These are phyloP conservation scores for Daphne laureola DNA, from an alignment of 441 rosid species.

Conservation along the genomic window DNA sequence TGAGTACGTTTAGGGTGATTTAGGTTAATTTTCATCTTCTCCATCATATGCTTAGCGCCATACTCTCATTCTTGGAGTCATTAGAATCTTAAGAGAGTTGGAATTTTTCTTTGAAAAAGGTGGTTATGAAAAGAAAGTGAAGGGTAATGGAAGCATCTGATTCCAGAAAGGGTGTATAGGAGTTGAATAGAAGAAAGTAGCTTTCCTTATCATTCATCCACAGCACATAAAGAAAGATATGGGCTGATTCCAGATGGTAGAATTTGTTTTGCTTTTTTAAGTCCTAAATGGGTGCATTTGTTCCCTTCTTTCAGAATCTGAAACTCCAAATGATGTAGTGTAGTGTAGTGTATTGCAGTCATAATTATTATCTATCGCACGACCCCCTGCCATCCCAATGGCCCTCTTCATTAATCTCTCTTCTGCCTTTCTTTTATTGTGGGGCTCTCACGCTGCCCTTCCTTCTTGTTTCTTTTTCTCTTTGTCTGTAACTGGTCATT, in stretches of 20 bases:
- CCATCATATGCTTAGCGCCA: no score
- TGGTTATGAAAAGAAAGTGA: neutral
- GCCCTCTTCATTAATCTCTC: neutral
- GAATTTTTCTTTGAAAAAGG: no score
- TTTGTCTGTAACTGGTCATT: no score
- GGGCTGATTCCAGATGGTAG: slow-evolving; percentile 8
- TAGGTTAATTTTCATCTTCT: no score
- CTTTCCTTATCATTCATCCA: slow-evolving; percentile 28
- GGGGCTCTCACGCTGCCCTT: no score
- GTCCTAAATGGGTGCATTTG: slow-evolving; percentile 18
- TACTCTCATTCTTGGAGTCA: no score
- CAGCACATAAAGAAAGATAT: neutral
- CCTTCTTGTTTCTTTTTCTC: no score
- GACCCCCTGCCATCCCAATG: slow-evolving; percentile 2
- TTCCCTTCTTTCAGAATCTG: slow-evolving; percentile 31
- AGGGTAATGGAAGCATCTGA: slow-evolving; percentile 34
- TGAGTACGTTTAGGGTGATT: no score
- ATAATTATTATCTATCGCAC: slow-evolving; percentile 6
- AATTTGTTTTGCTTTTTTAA: slow-evolving; percentile 4
- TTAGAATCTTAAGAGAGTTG: no score
- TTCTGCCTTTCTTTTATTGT: neutral
- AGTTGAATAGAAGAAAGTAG: slow-evolving; percentile 15
- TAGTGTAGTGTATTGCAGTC: neutral
- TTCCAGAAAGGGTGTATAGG: slow-evolving; percentile 18
- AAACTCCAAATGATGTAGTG: neutral